Base-by-base conservation (phyloP, 2,329 filamentous ascomycete species). In the Pyrenophora seminiperda region DNA sequence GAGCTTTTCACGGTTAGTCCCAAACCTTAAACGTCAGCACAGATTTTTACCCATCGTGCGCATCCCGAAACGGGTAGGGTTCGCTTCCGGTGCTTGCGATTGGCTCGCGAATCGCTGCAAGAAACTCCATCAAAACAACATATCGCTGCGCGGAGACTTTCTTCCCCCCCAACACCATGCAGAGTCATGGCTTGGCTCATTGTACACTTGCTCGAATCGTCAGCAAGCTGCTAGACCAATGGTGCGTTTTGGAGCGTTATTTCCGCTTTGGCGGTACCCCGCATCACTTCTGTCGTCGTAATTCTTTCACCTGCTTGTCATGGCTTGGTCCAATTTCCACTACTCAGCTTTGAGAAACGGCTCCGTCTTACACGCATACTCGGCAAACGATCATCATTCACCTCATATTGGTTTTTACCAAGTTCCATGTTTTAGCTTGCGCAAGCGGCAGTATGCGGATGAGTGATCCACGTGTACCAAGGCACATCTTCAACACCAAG, bases 21-120 rank as follows among this genome's bases (percentile, higher is more conserved):
- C 14, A 37, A 33, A 32, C 31, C 41, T 38, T 43, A 30, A 36
- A 33, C 37, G 46, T 50, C 50, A 46, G 41, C 50, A 43, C 39
- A 37, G 15, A 38, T 30, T 33, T 33, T 32, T 39, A 33, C 30
- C 33, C 18, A 42, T 27, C 10, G 20, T 24, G 20, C 24, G 32
- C 13, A n/a, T 10, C n/a, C 41, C 37, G 37, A 29, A 39, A 31
- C 15, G 29, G 30, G 37, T 18, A 30, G 36, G 41, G 36, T 10
- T 17, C 14, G 7, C 14, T 18, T 50, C 50, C 50, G 38, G 2
- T 5, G 5, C 5, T 9, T 14, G 18, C n/a, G 5, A 53, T 53
- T 53, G 50, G 47, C 20, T 34, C 29, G 33, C 32, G 15, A 19
- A 20, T 22, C 14, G 20, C 7, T 18, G 6, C 13, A 27, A 14